A percentile compares a stretch with the other conserved stretches of the same genome.
phyloP scores from a whole-genome alignment of 805 yeast species.

The Soucietia sequanensis region DNA sequence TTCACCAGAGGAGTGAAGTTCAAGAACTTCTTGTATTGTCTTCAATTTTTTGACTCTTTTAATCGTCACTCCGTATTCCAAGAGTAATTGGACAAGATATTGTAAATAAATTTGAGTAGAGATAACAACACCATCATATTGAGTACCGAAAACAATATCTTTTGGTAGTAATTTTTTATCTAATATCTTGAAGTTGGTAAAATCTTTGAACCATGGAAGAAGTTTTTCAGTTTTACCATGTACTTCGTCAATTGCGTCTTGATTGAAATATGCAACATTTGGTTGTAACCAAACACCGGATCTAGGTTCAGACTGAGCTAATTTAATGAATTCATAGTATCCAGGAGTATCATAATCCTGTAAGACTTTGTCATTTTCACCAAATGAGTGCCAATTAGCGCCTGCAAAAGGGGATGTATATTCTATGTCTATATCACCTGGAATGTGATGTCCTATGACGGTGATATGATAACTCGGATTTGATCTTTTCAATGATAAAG shows the following conservation, averaged over 20 bases:
- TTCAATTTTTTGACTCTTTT: slow-evolving; percentile 37
- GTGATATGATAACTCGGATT: slow-evolving; percentile 24
- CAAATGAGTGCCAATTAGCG: slow-evolving; percentile 69
- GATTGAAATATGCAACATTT: slow-evolving; percentile 16
- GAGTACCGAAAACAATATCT: slow-evolving; percentile 43
- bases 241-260: slow-evolving; percentile 7
- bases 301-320: slow-evolving; percentile 47
- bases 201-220: slow-evolving; percentile 47
- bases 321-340: slow-evolving; percentile 44
- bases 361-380: slow-evolving; percentile 36
- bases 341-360: slow-evolving; percentile 48
- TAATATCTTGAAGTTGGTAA: slow-evolving; percentile 39
- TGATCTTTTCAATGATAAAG: slow-evolving; percentile 25
- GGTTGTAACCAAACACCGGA: slow-evolving; percentile 43
- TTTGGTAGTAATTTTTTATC: slow-evolving; percentile 37
- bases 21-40: slow-evolving; percentile 50
- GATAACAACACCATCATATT: slow-evolving; percentile 55
- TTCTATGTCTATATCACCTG: slow-evolving; percentile 51
- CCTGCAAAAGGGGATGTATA: slow-evolving; percentile 73
- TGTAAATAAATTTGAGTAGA: slow-evolving; percentile 57
- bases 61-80: slow-evolving; percentile 47
- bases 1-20: slow-evolving; percentile 34
- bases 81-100: slow-evolving; percentile 48
- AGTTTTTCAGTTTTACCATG: slow-evolving; percentile 6
- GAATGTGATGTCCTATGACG: slow-evolving; percentile 40